These are phyloP conservation scores for Albophoma yamanashiensis DNA, from an alignment of 2,329 filamentous ascomycete genomes.

Conservation along the genomic window DNA sequence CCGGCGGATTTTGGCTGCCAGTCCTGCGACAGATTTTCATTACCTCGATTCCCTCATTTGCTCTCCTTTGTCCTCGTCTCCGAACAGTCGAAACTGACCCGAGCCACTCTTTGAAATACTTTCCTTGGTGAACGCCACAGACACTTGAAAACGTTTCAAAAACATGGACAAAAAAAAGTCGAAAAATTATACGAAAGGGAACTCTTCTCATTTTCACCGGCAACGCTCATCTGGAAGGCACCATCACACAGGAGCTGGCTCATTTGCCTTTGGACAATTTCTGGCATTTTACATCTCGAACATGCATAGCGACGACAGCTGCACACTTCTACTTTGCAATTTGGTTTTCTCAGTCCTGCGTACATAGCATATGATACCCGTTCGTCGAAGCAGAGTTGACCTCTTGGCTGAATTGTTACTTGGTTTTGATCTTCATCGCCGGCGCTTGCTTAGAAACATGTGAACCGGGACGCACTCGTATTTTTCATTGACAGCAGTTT, in stretches of 20 bases:
- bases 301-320: neutral
- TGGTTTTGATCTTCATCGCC: neutral
- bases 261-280: neutral
- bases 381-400: neutral
- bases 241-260: too few relatives aligned
- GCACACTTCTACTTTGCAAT: neutral
- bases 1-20: slow-evolving; percentile 1
- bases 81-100: slow-evolving; percentile 11
- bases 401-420: neutral
- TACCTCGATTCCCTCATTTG: slow-evolving; percentile 2
- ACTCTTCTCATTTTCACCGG: neutral
- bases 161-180: slow-evolving; percentile 10
- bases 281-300: neutral
- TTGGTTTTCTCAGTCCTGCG: slow-evolving; percentile 1
- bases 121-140: slow-evolving; percentile 14
- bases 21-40: slow-evolving; percentile 4
- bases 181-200: neutral
- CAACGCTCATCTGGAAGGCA: neutral
- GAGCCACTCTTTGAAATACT: slow-evolving; percentile 20
- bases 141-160: neutral
- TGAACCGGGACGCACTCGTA: neutral
- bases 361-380: slow-evolving; percentile 13
- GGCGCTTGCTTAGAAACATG: neutral
- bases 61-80: neutral
- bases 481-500: neutral